phyloP scores from a whole-genome alignment of 768 basidiomycete genomes.

The Paxillus involutus region DNA sequence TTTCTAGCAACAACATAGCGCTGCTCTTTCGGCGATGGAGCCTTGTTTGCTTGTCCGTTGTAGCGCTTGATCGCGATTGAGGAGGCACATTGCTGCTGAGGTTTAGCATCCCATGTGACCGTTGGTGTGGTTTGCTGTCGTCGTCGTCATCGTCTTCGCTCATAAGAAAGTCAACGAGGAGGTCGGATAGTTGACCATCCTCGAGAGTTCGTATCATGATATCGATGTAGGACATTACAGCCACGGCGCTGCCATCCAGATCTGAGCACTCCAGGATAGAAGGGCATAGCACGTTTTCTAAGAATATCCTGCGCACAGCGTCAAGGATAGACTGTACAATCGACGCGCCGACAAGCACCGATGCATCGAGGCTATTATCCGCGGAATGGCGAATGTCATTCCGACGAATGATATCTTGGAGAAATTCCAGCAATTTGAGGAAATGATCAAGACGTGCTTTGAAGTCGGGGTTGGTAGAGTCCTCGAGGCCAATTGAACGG shows the following conservation, averaged over 20 bases:
- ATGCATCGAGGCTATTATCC: slow-evolving; percentile 48
- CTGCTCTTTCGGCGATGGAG: slow-evolving; percentile 74
- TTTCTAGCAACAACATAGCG: slow-evolving; percentile 87
- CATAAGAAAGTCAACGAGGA: slow-evolving; percentile 76
- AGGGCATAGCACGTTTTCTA: slow-evolving; percentile 92
- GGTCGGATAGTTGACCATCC: slow-evolving; percentile 63
- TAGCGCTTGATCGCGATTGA: slow-evolving; percentile 27
- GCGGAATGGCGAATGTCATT: slow-evolving; percentile 45
- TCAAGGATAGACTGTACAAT: slow-evolving; percentile 84
- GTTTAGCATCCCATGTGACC: slow-evolving; percentile 41
- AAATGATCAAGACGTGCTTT: slow-evolving; percentile 82
- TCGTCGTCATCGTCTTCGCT: slow-evolving; percentile 82
- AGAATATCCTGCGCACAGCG: slow-evolving; percentile 80
- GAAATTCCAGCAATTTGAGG: slow-evolving; percentile 85
- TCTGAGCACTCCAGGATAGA: slow-evolving; percentile 93
- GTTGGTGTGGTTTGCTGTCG: slow-evolving; percentile 41
- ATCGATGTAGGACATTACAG: slow-evolving; percentile 94
- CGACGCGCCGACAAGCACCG: slow-evolving; percentile 70
- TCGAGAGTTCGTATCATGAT: slow-evolving; percentile 78
- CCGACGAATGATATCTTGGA: slow-evolving; percentile 83
- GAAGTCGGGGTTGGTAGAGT: slow-evolving; percentile 74
- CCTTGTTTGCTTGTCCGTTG: slow-evolving; percentile 43
- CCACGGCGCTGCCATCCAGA: slow-evolving; percentile 90
- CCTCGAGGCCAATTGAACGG: slow-evolving; percentile 68
- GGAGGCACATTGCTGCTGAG: slow-evolving; percentile 37